These are phyloP conservation scores for Fusarium nelsonii DNA, from an alignment of 2,329 filamentous ascomycete species.

Conservation along the genomic window DNA sequence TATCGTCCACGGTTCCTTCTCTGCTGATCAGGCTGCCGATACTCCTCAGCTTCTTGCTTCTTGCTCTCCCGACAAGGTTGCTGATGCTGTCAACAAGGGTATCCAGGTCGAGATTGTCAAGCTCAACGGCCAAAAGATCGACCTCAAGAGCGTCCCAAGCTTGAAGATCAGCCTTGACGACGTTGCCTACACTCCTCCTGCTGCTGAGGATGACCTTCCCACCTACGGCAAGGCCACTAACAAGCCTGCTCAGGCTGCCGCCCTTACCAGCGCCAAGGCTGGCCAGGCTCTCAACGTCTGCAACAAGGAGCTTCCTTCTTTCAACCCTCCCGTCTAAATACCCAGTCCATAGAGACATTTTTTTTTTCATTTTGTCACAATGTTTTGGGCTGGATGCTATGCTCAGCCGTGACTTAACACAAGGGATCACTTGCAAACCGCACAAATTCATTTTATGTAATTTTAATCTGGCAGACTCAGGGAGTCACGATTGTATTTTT, in stretches of 20 bases:
- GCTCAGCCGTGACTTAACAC: slow-evolving; percentile 10
- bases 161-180: slow-evolving; percentile 51
- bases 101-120: slow-evolving; percentile 53
- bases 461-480: slow-evolving; percentile 43
- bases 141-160: slow-evolving; percentile 52
- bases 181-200: slow-evolving; percentile 48
- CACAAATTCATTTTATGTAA: slow-evolving; percentile 42
- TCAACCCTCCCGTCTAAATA: slow-evolving; percentile 36
- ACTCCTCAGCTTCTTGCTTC: slow-evolving; percentile 61
- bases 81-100: slow-evolving; percentile 45
- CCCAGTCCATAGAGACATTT: slow-evolving; percentile 10
- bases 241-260: slow-evolving; percentile 38
- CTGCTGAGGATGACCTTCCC: slow-evolving; percentile 48
- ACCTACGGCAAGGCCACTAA: slow-evolving; percentile 38
- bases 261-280: slow-evolving; percentile 32
- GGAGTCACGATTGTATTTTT: slow-evolving; percentile 39
- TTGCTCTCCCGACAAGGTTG: slow-evolving; percentile 40
- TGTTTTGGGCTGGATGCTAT: slow-evolving; percentile 1
- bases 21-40: slow-evolving; percentile 74
- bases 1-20: slow-evolving; percentile 51
- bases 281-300: slow-evolving; percentile 41
- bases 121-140: slow-evolving; percentile 55
- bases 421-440: slow-evolving; percentile 42
- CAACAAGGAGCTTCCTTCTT: slow-evolving; percentile 36
- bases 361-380: slow-evolving; percentile 28